A percentile compares a stretch with the other conserved stretches of the same genome.
phyloP scores from a whole-genome alignment of 331 rosid species.

The Acacia pycnantha region DNA sequence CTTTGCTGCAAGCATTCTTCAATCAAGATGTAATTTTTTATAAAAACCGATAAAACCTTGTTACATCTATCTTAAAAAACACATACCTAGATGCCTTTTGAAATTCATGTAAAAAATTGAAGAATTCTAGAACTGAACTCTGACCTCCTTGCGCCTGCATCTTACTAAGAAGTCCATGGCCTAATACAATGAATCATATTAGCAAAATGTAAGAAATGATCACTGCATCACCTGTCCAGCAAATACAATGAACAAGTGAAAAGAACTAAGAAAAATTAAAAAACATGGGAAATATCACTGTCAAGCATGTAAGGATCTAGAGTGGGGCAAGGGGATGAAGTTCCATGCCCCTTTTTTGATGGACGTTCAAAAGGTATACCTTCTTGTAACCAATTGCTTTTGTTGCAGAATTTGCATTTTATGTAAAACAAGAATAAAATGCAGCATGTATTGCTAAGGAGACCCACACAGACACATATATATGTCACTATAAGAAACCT shows the following conservation, averaged over 20 bases:
- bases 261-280: neutral
- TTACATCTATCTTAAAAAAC: too few relatives aligned
- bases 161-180: constrained; percentile 79
- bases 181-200: constrained; percentile 43
- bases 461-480: too few relatives aligned
- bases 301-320: neutral
- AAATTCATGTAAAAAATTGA: constrained; percentile 66
- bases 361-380: constrained; percentile 38
- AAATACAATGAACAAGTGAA: constrained; percentile 3
- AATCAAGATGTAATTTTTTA: neutral
- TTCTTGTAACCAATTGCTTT: constrained; percentile 91
- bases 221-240: constrained; percentile 5
- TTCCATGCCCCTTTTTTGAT: neutral
- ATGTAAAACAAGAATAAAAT: too few relatives aligned
- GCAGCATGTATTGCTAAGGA: too few relatives aligned
- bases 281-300: neutral
- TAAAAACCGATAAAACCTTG: neutral
- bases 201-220: constrained; percentile 23
- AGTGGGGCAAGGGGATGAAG: neutral
- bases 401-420: constrained; percentile 83
- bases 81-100: too few relatives aligned
- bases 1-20: neutral
- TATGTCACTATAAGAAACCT: too few relatives aligned
- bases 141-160: constrained; percentile 63
- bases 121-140: constrained; percentile 69